Conservation (phyloP, 192 early-diverging fungal species). For the Backusella tuberculispora region DNA sequence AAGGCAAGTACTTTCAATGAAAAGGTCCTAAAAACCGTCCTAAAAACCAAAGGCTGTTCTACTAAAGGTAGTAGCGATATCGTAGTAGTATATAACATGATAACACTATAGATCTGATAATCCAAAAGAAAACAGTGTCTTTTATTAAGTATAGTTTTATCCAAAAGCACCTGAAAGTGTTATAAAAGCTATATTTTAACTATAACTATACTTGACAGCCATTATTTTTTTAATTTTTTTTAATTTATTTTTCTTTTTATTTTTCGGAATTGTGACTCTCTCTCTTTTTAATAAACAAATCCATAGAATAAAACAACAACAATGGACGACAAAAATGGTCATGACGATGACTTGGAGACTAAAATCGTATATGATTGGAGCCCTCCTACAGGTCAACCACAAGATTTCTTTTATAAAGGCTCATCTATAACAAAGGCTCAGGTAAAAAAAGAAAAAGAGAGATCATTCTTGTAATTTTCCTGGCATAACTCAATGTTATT, state of each 20-base stretch:
- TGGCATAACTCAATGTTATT: background rate
- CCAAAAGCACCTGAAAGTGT: background rate
- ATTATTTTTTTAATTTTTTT: too few relatives aligned
- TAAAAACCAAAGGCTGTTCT: too few relatives aligned
- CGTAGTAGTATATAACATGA: too few relatives aligned
- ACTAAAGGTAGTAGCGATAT: too few relatives aligned
- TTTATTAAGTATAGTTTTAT: background rate
- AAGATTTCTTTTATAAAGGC: slow-evolving; percentile 27
- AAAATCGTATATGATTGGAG: slow-evolving; percentile 33
- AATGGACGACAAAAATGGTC: slow-evolving; percentile 23
- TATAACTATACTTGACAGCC: too few relatives aligned
- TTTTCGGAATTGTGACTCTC: background rate
- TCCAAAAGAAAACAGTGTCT: background rate
- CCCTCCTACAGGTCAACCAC: slow-evolving; percentile 28
- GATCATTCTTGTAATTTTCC: background rate
- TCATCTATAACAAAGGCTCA: slow-evolving; percentile 21
- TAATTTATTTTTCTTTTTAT: too few relatives aligned
- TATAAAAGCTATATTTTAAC: too few relatives aligned
- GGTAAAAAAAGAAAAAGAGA: slow-evolving; percentile 9
- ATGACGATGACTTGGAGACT: slow-evolving; percentile 12
- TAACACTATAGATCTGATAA: too few relatives aligned
- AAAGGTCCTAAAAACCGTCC: too few relatives aligned
- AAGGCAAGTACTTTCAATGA: too few relatives aligned
- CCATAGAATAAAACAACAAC: background rate
- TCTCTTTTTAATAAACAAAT: background rate